These are phyloP conservation scores for Stenogyne calaminthoides DNA, from an alignment of 305 asterid species.

Conservation along the genomic window DNA sequence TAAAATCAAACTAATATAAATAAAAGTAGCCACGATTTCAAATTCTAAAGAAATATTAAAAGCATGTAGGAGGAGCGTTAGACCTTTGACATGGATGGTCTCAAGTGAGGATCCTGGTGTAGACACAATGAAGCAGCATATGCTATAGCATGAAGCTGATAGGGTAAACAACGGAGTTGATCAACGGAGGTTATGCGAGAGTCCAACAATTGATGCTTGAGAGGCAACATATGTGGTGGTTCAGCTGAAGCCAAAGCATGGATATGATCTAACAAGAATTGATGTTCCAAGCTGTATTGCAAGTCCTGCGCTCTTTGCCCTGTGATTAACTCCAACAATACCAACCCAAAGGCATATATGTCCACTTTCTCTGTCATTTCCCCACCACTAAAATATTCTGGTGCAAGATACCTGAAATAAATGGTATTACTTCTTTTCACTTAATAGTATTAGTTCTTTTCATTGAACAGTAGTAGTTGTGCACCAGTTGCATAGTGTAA, in stretches of 20 bases:
- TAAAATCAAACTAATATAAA: neutral
- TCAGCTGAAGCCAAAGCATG: slow-evolving; percentile 48
- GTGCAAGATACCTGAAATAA: slow-evolving; percentile 65
- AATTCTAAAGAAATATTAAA: neutral
- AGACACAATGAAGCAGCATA: slow-evolving; percentile 76
- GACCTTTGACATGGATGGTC: slow-evolving; percentile 96
- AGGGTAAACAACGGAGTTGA: slow-evolving; percentile 45
- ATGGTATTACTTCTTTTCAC: no score
- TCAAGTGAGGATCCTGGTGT: slow-evolving; percentile 68
- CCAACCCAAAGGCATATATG: slow-evolving; percentile 73
- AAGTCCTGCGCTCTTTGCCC: slow-evolving; percentile 56
- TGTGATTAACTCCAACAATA: slow-evolving; percentile 73
- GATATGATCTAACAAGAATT: slow-evolving; percentile 47
- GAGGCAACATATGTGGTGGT: slow-evolving; percentile 51
- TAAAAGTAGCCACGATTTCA: no score
- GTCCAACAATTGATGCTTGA: slow-evolving; percentile 57
- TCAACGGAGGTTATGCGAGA: slow-evolving; percentile 50
- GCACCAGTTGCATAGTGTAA: no score
- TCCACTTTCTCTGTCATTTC: slow-evolving; percentile 77
- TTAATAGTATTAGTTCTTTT: no score
- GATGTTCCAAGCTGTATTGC: slow-evolving; percentile 51
- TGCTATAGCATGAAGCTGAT: slow-evolving; percentile 69
- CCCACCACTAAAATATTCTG: slow-evolving; percentile 64
- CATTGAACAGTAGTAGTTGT: no score
- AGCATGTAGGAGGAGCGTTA: neutral